phyloP scores from a whole-genome alignment of 352 stramenopile genomes.

The Phytopythium delawarense region DNA sequence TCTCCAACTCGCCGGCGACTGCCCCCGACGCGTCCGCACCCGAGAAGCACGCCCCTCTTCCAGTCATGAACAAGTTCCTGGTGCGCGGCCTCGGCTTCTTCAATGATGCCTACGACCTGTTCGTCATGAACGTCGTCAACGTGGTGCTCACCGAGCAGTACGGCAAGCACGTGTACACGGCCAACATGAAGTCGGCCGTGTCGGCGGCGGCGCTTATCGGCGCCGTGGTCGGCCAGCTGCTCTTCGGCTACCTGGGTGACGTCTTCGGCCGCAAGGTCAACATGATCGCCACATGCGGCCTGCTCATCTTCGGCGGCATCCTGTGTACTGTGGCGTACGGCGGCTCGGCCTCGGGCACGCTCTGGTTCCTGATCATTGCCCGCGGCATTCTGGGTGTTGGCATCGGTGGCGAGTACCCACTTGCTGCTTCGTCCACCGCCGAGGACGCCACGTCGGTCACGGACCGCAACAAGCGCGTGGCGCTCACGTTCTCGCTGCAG shows the following conservation, averaged over 20 bases:
- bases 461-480: slow-evolving; percentile 28
- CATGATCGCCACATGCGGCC: slow-evolving; percentile 52
- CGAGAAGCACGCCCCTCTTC: not conserved
- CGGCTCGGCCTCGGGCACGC: slow-evolving; percentile 19
- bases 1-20: not conserved
- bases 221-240: slow-evolving; percentile 46
- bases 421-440: slow-evolving; percentile 26
- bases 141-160: slow-evolving; percentile 75
- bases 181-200: slow-evolving; percentile 13
- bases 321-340: slow-evolving; percentile 34
- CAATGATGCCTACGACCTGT: slow-evolving; percentile 75
- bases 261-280: slow-evolving; percentile 49
- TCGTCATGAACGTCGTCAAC: slow-evolving; percentile 82
- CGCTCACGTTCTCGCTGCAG: slow-evolving; percentile 41
- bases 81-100: slow-evolving; percentile 74
- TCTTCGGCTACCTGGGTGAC: slow-evolving; percentile 49
- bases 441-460: slow-evolving; percentile 24
- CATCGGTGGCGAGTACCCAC: slow-evolving; percentile 36
- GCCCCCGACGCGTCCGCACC: not conserved
- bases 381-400: slow-evolving; percentile 40
- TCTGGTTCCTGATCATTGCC: slow-evolving; percentile 38
- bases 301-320: slow-evolving; percentile 44
- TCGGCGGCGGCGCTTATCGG: slow-evolving; percentile 47
- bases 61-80: slow-evolving; percentile 24
- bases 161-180: slow-evolving; percentile 49